These are phyloP conservation scores for Cercospora nicotianae DNA, from an alignment of 2,329 filamentous ascomycete genomes.

Conservation along the genomic window DNA sequence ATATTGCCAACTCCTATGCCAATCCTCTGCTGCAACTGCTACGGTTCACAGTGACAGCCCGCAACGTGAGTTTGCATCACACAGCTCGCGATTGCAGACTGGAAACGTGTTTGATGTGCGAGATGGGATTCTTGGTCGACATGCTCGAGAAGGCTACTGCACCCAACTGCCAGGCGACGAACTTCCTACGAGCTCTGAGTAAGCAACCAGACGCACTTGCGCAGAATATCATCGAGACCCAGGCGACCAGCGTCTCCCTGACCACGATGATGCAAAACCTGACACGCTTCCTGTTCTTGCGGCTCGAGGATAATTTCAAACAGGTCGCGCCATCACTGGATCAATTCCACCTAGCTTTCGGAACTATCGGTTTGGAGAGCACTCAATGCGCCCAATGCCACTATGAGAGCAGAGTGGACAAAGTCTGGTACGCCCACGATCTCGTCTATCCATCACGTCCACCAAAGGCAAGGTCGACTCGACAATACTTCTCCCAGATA, in stretches of 20 bases:
- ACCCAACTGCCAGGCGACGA: conserved; percentile 93
- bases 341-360: conserved; percentile 70
- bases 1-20: conserved; percentile 95
- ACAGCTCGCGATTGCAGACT: conserved; percentile 80
- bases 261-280: conserved; percentile 83
- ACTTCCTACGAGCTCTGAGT: conserved; percentile 86
- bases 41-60: conserved; percentile 82
- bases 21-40: conserved; percentile 90
- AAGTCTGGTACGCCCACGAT: conserved; percentile 65
- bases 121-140: conserved; percentile 92
- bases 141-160: conserved; percentile 97
- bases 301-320: conserved; percentile 62
- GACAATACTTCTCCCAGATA: conserved; percentile 72
- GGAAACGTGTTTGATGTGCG: conserved; percentile 85
- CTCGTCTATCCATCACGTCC: conserved; percentile 40
- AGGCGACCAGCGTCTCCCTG: conserved; percentile 68
- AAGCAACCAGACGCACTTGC: conserved; percentile 75
- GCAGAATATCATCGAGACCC: conserved; percentile 81
- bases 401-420: conserved; percentile 79
- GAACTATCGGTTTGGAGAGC: conserved; percentile 67
- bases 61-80: conserved; percentile 86
- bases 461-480: conserved; percentile 34
- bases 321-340: conserved; percentile 58
- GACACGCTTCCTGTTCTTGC: conserved; percentile 80
- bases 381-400: conserved; percentile 85